Evolutionary conservation across 345 rosid species (phyloP), one percentile per base, ranked within the genome.

Genomic region (Sonneratia caseolaris): DNA sequence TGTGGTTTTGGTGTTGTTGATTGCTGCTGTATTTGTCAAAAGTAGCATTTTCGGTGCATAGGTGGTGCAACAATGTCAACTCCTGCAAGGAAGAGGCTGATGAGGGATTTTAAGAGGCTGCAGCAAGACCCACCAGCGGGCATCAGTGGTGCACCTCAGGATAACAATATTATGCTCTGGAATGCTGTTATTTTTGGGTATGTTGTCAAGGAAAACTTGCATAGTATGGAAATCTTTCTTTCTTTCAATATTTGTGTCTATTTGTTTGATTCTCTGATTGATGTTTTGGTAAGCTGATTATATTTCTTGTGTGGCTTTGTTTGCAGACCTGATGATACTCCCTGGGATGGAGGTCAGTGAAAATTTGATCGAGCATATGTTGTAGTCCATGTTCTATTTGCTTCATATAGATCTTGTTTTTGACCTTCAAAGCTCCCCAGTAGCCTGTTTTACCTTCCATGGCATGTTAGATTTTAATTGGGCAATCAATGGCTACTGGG

Each of bases 121-220:
- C 90, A 88, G 77, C 93, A 84, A 71, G 90, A 88, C 73, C 92
- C 92, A 10, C 89, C 87, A 37, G 89, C 89, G 16, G 90, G 89
- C 8, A 83, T 86, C 21, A 86, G 89, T n/a, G 90, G 89, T 32
- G 87, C 93, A 32, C 93, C 93, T 2, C 90, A 83, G 6, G 90
- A 86, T 73, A 84, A 82, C 69, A 82, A 83, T 67, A 82, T 88
- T 68, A 83, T 81, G 90, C 88, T 82, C 35, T 88, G 89, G 89
- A 88, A 84, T 76, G 87, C 93, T 68, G 87, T 85, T 35, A 86
- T 86, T 68, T 83, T 88, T 71, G 89, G 92, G 92, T 88, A 75
- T 55, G 66, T 42, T n/a, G 15, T 37, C 24, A 11, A 72, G 16
- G 36, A 36, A 18, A 45, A 21, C 37, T 19, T 40, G 12, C 3